A percentile compares a stretch with the other conserved stretches of the same genome.
These are phyloP conservation scores for Pulveroboletus ravenelii DNA, from an alignment of 768 basidiomycete genomes.

Conservation along the genomic window DNA sequence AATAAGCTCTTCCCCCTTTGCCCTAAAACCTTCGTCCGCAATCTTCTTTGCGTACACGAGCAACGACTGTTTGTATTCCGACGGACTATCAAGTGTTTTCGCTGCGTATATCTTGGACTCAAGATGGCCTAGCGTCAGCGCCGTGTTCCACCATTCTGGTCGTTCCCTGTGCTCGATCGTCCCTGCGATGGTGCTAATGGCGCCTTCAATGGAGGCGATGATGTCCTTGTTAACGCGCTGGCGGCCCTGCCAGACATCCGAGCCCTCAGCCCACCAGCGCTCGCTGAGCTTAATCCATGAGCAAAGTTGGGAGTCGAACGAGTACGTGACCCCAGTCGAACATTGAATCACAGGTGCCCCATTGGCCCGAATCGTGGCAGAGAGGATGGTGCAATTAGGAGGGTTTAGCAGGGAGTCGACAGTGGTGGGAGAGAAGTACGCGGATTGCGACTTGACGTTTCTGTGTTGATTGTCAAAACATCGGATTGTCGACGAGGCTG, in stretches of 20 bases:
- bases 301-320: slow-evolving; percentile 65
- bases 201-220: slow-evolving; percentile 49
- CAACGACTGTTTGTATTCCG: slow-evolving; percentile 78
- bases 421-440: slow-evolving; percentile 62
- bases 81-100: slow-evolving; percentile 68
- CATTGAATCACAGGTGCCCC: slow-evolving; percentile 75
- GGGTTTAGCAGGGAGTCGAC: slow-evolving; percentile 53
- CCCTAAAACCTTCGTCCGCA: slow-evolving; percentile 84
- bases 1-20: slow-evolving; percentile 87
- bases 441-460: slow-evolving; percentile 66
- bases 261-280: slow-evolving; percentile 81
- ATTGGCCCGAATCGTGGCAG: slow-evolving; percentile 68
- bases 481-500: neutral
- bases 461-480: slow-evolving; percentile 37
- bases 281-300: slow-evolving; percentile 76
- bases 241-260: slow-evolving; percentile 77
- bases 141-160: slow-evolving; percentile 78
- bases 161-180: slow-evolving; percentile 41
- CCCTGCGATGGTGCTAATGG: slow-evolving; percentile 43
- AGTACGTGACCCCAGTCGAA: slow-evolving; percentile 72
- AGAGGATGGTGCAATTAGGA: slow-evolving; percentile 57
- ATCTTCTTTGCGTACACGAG: slow-evolving; percentile 76
- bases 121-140: slow-evolving; percentile 82
- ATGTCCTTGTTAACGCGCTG: slow-evolving; percentile 53
- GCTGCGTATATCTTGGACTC: slow-evolving; percentile 80